Conservation (phyloP, 352 stramenopile species). For the Pythium monospermum region DNA sequence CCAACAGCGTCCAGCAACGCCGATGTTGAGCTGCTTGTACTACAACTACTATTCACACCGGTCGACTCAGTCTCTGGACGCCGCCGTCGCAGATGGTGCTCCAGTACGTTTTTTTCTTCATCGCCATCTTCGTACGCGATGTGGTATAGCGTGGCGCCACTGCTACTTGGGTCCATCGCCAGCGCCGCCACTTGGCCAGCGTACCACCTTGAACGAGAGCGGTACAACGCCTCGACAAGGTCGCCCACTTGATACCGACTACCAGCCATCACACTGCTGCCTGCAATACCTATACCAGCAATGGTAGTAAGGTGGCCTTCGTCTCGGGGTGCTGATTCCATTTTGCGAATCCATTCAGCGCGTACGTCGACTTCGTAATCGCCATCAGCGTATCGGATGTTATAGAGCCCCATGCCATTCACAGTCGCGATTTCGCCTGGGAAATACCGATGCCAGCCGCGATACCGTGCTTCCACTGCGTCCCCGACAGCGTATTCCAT, state of each 20-base stretch:
- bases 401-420: conserved; percentile 2
- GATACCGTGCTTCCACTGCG: conserved; percentile 9
- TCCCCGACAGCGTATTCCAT: conserved; percentile 2
- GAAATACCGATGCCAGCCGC: conserved; percentile 8
- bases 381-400: conserved; percentile 17
- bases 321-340: too few relatives aligned
- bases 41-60: too few relatives aligned
- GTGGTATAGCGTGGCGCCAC: conserved; percentile 16
- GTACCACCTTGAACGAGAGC: conserved; percentile 2
- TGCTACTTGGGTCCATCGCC: not conserved
- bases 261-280: too few relatives aligned
- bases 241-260: not conserved
- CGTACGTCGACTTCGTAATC: conserved; percentile 15
- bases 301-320: too few relatives aligned
- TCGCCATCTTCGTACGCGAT: conserved; percentile 27
- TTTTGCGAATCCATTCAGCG: conserved; percentile 8
- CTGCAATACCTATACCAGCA: too few relatives aligned
- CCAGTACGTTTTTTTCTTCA: conserved; percentile 21
- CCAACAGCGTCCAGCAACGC: too few relatives aligned
- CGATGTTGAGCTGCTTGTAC: too few relatives aligned
- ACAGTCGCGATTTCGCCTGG: conserved; percentile 16
- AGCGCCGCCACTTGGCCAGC: not conserved
- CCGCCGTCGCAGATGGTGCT: not conserved
- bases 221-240: not conserved
- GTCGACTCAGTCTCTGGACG: too few relatives aligned